Evolutionary conservation across 2,329 filamentous ascomycete species (phyloP).

Genomic region (Sclerotinia trifoliorum): DNA sequence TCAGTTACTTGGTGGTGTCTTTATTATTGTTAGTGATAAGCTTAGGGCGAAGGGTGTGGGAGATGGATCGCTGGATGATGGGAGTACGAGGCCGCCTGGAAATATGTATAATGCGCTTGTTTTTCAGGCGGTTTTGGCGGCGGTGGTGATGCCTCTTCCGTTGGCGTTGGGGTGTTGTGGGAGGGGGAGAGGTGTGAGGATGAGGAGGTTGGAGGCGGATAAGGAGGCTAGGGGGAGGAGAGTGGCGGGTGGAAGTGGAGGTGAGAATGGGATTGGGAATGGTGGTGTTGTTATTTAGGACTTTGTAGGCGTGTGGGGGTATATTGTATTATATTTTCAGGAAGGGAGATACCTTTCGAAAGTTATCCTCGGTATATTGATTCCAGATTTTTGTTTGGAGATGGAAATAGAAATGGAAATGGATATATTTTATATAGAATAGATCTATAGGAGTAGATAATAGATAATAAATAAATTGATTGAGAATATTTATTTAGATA

Average conservation of each 20-base stretch:
- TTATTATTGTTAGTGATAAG: conserved; percentile 79
- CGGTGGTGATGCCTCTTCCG: conserved; percentile 64
- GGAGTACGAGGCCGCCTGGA: conserved; percentile 51
- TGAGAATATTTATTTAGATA: no score
- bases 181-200: conserved; percentile 48
- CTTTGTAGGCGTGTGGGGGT: not conserved
- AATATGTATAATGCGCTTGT: conserved; percentile 76
- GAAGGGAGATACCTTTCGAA: no score
- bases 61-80: conserved; percentile 45
- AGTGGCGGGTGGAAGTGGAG: not conserved
- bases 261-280: no score
- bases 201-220: conserved; percentile 50
- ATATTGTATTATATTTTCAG: not conserved
- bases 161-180: conserved; percentile 71
- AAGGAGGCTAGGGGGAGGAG: conserved; percentile 25
- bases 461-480: no score
- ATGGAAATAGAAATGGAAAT: no score
- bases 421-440: no score
- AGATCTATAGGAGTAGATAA: no score
- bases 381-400: no score
- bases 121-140: conserved; percentile 72
- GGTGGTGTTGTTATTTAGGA: not conserved
- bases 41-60: conserved; percentile 51
- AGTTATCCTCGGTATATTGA: no score
- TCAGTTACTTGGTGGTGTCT: conserved; percentile 79